Percentiles rank a stretch among this genome's conserved stretches.
These are phyloP conservation scores for Rhodotorula sp. DNA, from an alignment of 1,284 basidiomycete genomes.

Conservation along the genomic window DNA sequence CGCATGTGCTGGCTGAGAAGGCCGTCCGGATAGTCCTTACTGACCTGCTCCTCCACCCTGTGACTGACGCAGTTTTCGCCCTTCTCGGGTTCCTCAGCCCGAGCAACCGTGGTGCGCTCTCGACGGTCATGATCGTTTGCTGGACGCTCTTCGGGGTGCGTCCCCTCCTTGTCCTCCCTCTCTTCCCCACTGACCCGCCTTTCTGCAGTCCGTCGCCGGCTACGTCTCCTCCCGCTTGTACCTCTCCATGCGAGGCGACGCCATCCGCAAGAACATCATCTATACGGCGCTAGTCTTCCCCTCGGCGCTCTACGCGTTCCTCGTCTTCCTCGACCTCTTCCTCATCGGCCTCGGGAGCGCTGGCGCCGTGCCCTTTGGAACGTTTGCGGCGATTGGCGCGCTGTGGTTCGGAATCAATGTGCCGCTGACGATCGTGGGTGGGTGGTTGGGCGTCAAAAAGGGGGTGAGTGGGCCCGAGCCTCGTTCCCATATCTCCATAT, in stretches of 20 bases:
- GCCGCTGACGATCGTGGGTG: constrained; percentile 63
- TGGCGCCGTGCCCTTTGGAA: constrained; percentile 95
- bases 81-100: constrained; percentile 96
- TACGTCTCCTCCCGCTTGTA: constrained; percentile 87
- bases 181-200: not conserved
- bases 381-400: constrained; percentile 81
- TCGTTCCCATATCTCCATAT: not conserved
- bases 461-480: constrained; percentile 62
- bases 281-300: constrained; percentile 86
- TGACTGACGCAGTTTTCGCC: constrained; percentile 70
- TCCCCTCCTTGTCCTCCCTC: not conserved
- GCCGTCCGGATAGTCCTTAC: rapidly evolving
- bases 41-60: not conserved
- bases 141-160: constrained; percentile 91
- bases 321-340: constrained; percentile 85
- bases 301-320: constrained; percentile 77
- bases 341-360: constrained; percentile 82
- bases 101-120: constrained; percentile 89
- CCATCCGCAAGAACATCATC: constrained; percentile 80
- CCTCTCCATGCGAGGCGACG: constrained; percentile 74
- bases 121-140: constrained; percentile 93
- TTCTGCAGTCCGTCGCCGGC: constrained; percentile 62
- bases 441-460: constrained; percentile 76
- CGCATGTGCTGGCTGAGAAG: too few relatives aligned
- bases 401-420: constrained; percentile 94